phyloP scores from a whole-genome alignment of 176 grass and related monocot genomes.

The Musa acuminata region DNA sequence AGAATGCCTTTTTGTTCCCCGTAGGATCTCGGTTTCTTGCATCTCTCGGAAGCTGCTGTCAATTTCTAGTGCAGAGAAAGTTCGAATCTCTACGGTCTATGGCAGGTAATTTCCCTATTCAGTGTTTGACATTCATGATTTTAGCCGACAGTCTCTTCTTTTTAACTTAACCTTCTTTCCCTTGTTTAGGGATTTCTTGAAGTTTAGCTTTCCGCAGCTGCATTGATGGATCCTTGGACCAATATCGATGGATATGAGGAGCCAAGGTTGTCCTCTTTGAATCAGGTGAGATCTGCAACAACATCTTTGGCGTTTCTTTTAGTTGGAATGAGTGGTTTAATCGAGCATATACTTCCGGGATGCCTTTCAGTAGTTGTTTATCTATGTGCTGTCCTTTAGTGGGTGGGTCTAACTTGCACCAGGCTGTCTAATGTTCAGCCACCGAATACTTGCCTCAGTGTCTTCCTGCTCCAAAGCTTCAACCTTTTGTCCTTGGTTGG shows the following conservation, averaged over 20 bases:
- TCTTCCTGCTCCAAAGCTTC: neutral
- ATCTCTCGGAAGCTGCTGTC: too few relatives aligned
- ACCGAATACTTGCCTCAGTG: neutral
- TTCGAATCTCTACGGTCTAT: neutral
- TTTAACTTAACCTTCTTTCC: neutral
- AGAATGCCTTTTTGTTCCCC: too few relatives aligned
- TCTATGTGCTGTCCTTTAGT: neutral
- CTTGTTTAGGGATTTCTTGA: neutral
- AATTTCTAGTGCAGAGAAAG: too few relatives aligned
- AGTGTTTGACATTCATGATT: neutral
- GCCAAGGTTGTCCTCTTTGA: neutral
- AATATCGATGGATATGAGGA: neutral
- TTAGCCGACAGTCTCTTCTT: neutral
- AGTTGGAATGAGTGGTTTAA: neutral
- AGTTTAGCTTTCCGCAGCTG: neutral
- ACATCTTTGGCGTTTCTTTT: neutral
- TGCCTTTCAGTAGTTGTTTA: neutral
- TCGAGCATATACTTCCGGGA: neutral
- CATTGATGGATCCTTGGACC: neutral
- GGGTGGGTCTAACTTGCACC: neutral
- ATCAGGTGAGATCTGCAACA: neutral
- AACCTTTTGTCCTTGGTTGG: neutral
- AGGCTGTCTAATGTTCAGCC: neutral
- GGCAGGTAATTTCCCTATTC: neutral
- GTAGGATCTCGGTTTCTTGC: too few relatives aligned